Percentiles rank a stretch among this genome's conserved stretches.
Evolutionary conservation across 2,329 filamentous ascomycete species (phyloP).

Genomic region (Aphanocladium album): DNA sequence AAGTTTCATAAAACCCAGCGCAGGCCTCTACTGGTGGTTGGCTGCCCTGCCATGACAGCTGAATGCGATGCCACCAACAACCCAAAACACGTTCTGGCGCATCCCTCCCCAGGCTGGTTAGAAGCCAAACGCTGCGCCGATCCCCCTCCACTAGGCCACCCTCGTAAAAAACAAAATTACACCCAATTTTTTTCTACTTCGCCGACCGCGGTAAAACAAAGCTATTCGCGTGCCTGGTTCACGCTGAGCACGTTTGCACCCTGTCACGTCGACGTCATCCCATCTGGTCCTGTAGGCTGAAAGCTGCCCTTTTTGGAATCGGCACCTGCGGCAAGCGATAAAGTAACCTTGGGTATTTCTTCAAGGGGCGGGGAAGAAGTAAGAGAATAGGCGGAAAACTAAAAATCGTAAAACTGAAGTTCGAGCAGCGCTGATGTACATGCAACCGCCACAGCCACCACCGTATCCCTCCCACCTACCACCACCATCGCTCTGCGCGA

Average conservation of each 20-base stretch:
- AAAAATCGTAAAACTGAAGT: neutral
- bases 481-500: neutral
- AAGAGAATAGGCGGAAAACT: neutral
- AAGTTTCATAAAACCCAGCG: neutral
- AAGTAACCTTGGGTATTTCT: no score
- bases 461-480: neutral
- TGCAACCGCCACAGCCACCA: neutral
- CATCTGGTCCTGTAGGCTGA: no score
- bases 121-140: neutral
- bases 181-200: no score
- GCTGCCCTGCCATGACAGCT: neutral
- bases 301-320: no score
- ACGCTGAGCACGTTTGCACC: no score
- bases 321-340: no score
- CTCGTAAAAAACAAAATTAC: no score
- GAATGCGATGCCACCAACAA: neutral
- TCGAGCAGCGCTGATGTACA: neutral
- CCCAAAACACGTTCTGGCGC: neutral
- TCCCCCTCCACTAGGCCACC: no score
- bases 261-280: no score
- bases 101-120: neutral
- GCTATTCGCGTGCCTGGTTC: no score
- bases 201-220: no score
- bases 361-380: neutral
- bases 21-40: neutral